Conservation (phyloP, 345 rosid genomes). For the Lepidium aucheri region DNA sequence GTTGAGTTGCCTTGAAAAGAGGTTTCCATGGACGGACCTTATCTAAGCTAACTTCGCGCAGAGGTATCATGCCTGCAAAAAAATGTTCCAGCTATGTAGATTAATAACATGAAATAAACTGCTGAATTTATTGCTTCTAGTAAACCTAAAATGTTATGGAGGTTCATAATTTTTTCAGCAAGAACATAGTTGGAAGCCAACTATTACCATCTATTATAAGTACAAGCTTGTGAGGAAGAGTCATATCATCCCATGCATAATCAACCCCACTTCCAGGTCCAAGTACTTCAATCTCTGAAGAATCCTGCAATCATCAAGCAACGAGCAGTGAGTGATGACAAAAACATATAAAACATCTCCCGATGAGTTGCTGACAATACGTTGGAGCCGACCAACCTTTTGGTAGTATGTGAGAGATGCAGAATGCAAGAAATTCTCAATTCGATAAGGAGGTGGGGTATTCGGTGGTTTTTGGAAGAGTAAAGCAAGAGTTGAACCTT, state of each 20-base stretch:
- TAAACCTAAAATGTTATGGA: background rate
- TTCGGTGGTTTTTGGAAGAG: constrained; percentile 73
- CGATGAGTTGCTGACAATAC: constrained; percentile 6
- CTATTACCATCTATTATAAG: constrained; percentile 62
- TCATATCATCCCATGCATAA: constrained; percentile 91
- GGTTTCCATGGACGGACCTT: constrained; percentile 94
- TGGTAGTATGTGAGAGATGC: constrained; percentile 70
- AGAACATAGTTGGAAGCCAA: background rate
- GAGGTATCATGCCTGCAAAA: constrained; percentile 49
- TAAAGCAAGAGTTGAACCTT: constrained; percentile 71
- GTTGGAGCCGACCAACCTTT: constrained; percentile 53
- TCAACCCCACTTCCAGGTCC: constrained; percentile 52
- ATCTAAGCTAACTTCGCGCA: constrained; percentile 85
- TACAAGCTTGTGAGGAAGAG: constrained; percentile 78
- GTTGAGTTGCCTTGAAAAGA: constrained; percentile 48
- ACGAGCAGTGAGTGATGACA: background rate
- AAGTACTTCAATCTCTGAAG: constrained; percentile 72
- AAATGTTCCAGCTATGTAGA: constrained; percentile 9
- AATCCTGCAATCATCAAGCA: constrained; percentile 45
- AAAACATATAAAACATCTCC: background rate
- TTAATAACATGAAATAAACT: background rate
- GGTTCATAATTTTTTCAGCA: background rate
- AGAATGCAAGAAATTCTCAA: constrained; percentile 66
- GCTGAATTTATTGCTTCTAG: background rate
- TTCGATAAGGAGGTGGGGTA: constrained; percentile 64